Percentiles rank a stretch among this genome's conserved stretches.
phyloP scores from a whole-genome alignment of 768 basidiomycete species.

The Dentipellis fragilis region DNA sequence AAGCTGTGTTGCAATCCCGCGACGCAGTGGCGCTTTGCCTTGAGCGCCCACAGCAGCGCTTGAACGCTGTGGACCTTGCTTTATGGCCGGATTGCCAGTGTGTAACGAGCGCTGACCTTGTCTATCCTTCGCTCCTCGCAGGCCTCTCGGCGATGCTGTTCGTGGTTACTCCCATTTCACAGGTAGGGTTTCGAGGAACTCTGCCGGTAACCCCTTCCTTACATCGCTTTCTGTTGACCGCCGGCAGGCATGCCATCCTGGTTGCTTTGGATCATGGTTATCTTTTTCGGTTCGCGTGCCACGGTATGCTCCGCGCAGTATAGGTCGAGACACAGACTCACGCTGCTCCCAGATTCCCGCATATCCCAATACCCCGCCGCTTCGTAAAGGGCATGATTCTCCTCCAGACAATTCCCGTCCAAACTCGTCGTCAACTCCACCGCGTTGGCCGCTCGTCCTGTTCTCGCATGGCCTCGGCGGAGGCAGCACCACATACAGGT shows the following conservation, averaged over 20 bases:
- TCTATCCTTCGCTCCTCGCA: not conserved
- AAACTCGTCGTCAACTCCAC: no score
- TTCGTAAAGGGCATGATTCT: not conserved
- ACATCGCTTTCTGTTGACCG: no score
- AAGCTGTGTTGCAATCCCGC: no score
- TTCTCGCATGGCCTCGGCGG: constrained; percentile 84
- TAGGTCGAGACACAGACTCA: not conserved
- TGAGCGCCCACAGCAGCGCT: no score
- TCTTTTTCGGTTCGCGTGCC: constrained; percentile 5
- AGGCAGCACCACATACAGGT: constrained; percentile 62
- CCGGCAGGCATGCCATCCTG: not conserved
- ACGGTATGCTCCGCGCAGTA: not conserved
- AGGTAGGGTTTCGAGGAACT: not conserved
- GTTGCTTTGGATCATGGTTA: constrained; percentile 7
- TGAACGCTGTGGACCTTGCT: no score
- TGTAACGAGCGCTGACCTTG: not conserved
- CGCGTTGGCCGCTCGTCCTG: constrained; percentile 67
- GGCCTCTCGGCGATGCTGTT: constrained; percentile 4
- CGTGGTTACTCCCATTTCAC: constrained; percentile 8
- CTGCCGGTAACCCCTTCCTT: not conserved
- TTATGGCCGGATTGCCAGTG: no score
- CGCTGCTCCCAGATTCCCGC: constrained; percentile 1
- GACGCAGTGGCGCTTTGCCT: no score
- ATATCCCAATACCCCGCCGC: constrained; percentile 5
- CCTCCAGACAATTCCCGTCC: not conserved